Conservation (phyloP, 495 filamentous ascomycete species). For the Saxispiralis lemnorum region DNA sequence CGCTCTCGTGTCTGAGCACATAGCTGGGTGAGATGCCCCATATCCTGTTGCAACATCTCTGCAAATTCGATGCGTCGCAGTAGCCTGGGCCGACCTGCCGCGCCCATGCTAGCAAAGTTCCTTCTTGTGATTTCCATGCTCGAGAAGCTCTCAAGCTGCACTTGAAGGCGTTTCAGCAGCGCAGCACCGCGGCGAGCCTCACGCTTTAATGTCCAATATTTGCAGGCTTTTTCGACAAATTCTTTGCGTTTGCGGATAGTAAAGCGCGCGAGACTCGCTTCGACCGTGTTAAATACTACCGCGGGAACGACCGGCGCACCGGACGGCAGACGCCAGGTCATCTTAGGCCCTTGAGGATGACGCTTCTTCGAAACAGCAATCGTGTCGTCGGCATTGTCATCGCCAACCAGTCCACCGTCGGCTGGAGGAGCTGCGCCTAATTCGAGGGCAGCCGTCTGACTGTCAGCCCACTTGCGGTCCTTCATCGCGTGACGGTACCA, state of each 20-base stretch:
- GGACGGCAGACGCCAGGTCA: constrained; percentile 83
- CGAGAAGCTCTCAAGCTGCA: constrained; percentile 87
- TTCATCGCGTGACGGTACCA: constrained; percentile 81
- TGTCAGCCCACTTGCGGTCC: constrained; percentile 75
- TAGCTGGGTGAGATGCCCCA: constrained; percentile 52
- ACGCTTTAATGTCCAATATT: constrained; percentile 94
- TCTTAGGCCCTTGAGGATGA: constrained; percentile 42
- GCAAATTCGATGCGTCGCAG: constrained; percentile 77
- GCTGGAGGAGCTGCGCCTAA: constrained; percentile 44
- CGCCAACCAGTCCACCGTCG: constrained; percentile 16
- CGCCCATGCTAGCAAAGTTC: constrained; percentile 83
- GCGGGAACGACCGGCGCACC: constrained; percentile 88
- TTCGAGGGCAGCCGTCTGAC: constrained; percentile 67
- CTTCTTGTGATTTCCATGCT: constrained; percentile 90
- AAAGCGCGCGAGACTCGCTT: constrained; percentile 63
- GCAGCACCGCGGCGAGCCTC: constrained; percentile 83
- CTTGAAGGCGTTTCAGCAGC: constrained; percentile 74
- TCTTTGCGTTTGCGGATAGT: constrained; percentile 70
- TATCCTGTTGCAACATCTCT: constrained; percentile 51
- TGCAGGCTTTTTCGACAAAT: constrained; percentile 78
- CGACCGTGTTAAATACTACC: constrained; percentile 62
- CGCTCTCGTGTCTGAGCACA: constrained; percentile 52
- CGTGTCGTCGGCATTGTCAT: constrained; percentile 22
- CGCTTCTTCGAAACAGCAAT: constrained; percentile 55
- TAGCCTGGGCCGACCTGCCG: constrained; percentile 58